Percentiles rank a stretch among this genome's conserved stretches.
Conservation (phyloP, 352 stramenopile species). For the Saprolegnia parasitica region DNA sequence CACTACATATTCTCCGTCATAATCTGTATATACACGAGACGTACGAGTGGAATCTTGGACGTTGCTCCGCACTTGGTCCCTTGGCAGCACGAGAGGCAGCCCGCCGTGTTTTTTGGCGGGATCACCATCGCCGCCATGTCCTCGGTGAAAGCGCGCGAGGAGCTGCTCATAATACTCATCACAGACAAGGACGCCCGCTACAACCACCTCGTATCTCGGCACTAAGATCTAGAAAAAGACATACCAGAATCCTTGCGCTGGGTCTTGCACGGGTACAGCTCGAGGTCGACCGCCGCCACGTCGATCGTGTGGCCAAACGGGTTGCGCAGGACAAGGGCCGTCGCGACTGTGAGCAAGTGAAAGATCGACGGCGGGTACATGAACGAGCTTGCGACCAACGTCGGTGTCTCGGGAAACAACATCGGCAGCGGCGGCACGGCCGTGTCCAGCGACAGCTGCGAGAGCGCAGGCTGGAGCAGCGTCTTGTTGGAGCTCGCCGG, state of each 20-base stretch:
- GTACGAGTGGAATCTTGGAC: conserved; percentile 34
- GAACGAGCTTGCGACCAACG: conserved; percentile 67
- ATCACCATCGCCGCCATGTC: conserved; percentile 68
- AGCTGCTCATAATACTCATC: conserved; percentile 61
- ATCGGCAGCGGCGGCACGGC: conserved; percentile 50
- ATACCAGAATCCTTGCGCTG: conserved; percentile 38
- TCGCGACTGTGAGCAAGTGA: conserved; percentile 63
- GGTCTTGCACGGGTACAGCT: conserved; percentile 71
- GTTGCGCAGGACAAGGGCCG: conserved; percentile 67
- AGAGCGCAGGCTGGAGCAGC: conserved; percentile 59
- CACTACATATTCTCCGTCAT: conserved; percentile 32
- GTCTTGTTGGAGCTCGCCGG: conserved; percentile 49
- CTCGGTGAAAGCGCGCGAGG: conserved; percentile 58
- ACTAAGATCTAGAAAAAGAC: conserved; percentile 1
- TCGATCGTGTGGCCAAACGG: conserved; percentile 78
- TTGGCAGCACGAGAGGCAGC: conserved; percentile 79
- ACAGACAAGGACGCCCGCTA: conserved; percentile 48
- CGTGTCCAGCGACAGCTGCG: conserved; percentile 48
- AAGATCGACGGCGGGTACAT: conserved; percentile 72
- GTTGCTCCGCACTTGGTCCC: conserved; percentile 48
- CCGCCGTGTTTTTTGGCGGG: conserved; percentile 43
- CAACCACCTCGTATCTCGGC: not conserved
- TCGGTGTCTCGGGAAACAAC: conserved; percentile 63
- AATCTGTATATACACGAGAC: not conserved
- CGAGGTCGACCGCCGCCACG: conserved; percentile 53